phyloP scores from a whole-genome alignment of 1,139 yeast species.

The Candida sojae region DNA sequence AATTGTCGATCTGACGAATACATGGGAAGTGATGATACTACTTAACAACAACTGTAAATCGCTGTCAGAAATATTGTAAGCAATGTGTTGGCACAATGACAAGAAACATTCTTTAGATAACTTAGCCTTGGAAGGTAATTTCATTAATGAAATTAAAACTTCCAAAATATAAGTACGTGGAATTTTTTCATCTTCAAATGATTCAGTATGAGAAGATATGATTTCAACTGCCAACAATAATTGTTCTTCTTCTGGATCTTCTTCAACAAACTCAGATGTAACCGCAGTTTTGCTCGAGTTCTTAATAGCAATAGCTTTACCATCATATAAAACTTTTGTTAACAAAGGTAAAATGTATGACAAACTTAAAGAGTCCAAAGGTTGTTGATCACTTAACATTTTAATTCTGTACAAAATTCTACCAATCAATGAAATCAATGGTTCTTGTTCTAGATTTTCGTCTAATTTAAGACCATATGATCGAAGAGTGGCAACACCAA shows the following conservation, averaged over 20 bases:
- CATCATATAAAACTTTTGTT: conserved; percentile 61
- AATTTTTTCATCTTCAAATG: conserved; percentile 62
- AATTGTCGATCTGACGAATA: conserved; percentile 74
- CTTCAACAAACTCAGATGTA: conserved; percentile 68
- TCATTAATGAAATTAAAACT: conserved; percentile 66
- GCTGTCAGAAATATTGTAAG: conserved; percentile 53
- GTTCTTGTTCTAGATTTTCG: conserved; percentile 48
- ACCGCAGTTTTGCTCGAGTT: conserved; percentile 50
- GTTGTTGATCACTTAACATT: conserved; percentile 69
- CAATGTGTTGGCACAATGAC: conserved; percentile 72
- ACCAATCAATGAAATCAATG: conserved; percentile 55
- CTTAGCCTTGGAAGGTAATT: conserved; percentile 76
- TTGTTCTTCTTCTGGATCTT: conserved; percentile 88
- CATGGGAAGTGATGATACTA: conserved; percentile 62
- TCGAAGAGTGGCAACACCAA: conserved; percentile 73
- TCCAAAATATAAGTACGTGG: conserved; percentile 68
- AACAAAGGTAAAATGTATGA: conserved; percentile 76
- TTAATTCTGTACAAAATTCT: conserved; percentile 76
- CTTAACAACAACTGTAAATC: conserved; percentile 65
- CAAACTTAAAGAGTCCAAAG: conserved; percentile 68
- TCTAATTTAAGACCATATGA: conserved; percentile 46
- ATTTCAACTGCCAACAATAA: conserved; percentile 76
- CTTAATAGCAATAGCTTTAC: conserved; percentile 53
- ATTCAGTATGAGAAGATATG: conserved; percentile 73
- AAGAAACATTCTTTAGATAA: conserved; percentile 80